Evolutionary conservation across 306 rosid species (phyloP).

Genomic region (Rosa lucieae): DNA sequence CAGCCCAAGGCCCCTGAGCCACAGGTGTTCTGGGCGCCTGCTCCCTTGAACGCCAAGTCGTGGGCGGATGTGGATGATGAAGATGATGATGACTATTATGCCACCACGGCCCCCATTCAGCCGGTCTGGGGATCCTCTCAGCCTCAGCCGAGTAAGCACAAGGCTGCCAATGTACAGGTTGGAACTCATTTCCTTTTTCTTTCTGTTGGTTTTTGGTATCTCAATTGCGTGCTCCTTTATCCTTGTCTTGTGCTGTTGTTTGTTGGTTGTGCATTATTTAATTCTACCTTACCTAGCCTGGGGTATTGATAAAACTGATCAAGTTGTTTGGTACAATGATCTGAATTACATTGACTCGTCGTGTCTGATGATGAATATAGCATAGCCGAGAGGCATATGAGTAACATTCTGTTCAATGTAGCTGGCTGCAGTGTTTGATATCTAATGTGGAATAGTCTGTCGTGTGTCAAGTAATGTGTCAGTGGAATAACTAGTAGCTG

Average conservation of each 20-base stretch:
- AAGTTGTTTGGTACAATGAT: not conserved
- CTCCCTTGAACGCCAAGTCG: slow-evolving; percentile 62
- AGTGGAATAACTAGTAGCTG: not conserved
- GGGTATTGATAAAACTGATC: not conserved
- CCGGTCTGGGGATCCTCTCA: slow-evolving; percentile 62
- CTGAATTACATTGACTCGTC: too few relatives aligned
- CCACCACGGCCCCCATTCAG: slow-evolving; percentile 73
- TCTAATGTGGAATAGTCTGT: not conserved
- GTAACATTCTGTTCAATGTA: not conserved
- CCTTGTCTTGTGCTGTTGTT: not conserved
- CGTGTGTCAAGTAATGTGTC: not conserved
- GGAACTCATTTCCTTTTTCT: not conserved
- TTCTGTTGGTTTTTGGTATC: not conserved
- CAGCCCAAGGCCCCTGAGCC: slow-evolving; percentile 56
- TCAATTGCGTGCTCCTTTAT: not conserved
- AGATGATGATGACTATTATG: slow-evolving; percentile 80
- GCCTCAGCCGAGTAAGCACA: slow-evolving; percentile 47
- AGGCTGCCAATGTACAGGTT: slow-evolving; percentile 55
- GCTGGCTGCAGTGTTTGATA: not conserved
- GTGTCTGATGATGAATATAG: not conserved
- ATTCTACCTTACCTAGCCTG: not conserved
- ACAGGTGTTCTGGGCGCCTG: slow-evolving; percentile 73
- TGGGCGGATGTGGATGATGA: slow-evolving; percentile 96
- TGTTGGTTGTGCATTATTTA: not conserved
- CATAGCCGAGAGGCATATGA: not conserved